These are phyloP conservation scores for Strobilomyces echinocephalus DNA, from an alignment of 768 basidiomycete species.

Conservation along the genomic window DNA sequence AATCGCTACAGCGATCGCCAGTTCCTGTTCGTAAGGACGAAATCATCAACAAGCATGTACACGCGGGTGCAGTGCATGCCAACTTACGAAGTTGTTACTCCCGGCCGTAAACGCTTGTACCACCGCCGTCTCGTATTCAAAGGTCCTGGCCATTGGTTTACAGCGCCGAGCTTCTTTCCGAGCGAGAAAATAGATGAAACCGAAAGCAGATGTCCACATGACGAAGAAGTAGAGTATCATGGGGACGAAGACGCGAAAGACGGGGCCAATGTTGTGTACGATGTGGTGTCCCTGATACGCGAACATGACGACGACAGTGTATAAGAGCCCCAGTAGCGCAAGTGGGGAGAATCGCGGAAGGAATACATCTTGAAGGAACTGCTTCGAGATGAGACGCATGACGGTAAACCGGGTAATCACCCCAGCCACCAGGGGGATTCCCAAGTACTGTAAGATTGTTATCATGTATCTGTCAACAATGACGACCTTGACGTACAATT, in stretches of 20 bases:
- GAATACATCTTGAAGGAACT: slow-evolving; percentile 54
- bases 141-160: slow-evolving; percentile 9
- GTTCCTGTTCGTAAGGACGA: slow-evolving; percentile 42
- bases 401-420: slow-evolving; percentile 60
- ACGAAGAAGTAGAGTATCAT: slow-evolving; percentile 73
- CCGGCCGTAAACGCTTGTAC: slow-evolving; percentile 78
- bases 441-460: slow-evolving; percentile 55
- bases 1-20: slow-evolving; percentile 79
- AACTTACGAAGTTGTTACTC: slow-evolving; percentile 69
- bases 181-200: slow-evolving; percentile 46
- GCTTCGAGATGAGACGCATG: slow-evolving; percentile 40
- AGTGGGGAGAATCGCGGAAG: slow-evolving; percentile 66
- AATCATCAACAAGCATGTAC: neutral
- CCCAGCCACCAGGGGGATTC: slow-evolving; percentile 73
- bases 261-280: slow-evolving; percentile 65
- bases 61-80: neutral
- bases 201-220: slow-evolving; percentile 69
- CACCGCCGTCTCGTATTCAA: slow-evolving; percentile 67
- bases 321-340: slow-evolving; percentile 70
- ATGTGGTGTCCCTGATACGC: slow-evolving; percentile 69
- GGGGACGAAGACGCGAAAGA: slow-evolving; percentile 79
- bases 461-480: neutral
- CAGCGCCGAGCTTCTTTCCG: slow-evolving; percentile 26
- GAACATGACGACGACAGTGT: slow-evolving; percentile 76
- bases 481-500: slow-evolving; percentile 48